These are phyloP conservation scores for Bipolaris cookei DNA, from an alignment of 2,329 filamentous ascomycete genomes.

Conservation along the genomic window DNA sequence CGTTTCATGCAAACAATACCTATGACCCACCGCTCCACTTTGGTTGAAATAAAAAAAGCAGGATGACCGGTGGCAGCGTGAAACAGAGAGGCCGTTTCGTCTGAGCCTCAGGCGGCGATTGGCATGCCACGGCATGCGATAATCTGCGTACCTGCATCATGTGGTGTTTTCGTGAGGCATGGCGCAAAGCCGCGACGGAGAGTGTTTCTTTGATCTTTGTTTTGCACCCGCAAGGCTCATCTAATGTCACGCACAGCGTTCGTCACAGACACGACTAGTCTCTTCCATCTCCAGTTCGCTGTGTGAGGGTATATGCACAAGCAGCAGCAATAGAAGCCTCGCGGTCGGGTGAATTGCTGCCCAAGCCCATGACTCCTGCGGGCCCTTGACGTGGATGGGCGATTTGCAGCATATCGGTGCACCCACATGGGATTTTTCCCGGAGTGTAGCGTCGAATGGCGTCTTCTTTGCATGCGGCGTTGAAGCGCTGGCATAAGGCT, in stretches of 20 bases:
- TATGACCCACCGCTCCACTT: constrained; percentile 12
- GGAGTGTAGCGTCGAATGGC: constrained; percentile 36
- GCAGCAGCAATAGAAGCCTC: background rate
- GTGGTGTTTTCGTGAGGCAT: background rate
- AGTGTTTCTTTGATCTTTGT: background rate
- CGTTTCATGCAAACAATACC: constrained; percentile 24
- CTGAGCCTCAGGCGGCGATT: constrained; percentile 20
- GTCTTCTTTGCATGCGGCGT: constrained; percentile 26
- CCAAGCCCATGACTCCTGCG: constrained; percentile 15
- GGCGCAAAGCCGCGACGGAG: background rate
- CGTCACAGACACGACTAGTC: background rate
- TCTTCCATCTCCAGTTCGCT: background rate
- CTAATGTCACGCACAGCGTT: constrained; percentile 7
- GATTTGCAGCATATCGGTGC: constrained; percentile 22
- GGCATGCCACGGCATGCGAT: constrained; percentile 13
- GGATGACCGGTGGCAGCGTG: constrained; percentile 4
- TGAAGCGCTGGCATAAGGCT: constrained; percentile 35
- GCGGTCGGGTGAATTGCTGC: constrained; percentile 10
- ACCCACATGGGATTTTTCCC: constrained; percentile 27
- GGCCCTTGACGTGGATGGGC: constrained; percentile 9
- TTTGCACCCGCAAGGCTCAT: constrained; percentile 8
- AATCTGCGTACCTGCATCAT: constrained; percentile 6
- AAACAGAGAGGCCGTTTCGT: constrained; percentile 9
- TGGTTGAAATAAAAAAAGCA: constrained; percentile 19
- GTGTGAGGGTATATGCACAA: constrained; percentile 1